Evolutionary conservation across 805 yeast species (phyloP).

Genomic region (Yarrowia sp.): DNA sequence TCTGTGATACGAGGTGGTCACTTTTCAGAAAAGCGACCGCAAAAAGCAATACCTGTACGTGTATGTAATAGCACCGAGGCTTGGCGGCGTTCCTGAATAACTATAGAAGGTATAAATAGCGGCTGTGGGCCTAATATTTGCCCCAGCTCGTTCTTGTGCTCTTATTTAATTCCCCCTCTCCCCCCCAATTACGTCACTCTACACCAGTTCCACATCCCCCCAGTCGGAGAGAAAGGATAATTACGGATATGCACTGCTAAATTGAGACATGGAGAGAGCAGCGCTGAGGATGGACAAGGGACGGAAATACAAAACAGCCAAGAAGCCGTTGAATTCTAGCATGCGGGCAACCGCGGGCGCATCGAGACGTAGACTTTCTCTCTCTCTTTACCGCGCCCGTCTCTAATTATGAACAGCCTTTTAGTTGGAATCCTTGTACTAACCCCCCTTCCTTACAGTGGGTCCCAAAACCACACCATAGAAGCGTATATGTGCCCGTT

Average conservation of each 20-base stretch:
- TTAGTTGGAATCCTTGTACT: background rate
- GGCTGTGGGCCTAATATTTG: too few relatives aligned
- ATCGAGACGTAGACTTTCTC: background rate
- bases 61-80: too few relatives aligned
- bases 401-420: too few relatives aligned
- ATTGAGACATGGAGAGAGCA: constrained; percentile 2
- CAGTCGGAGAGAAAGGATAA: constrained; percentile 2
- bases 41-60: too few relatives aligned
- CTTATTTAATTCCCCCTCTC: too few relatives aligned
- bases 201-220: background rate
- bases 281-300: background rate
- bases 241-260: constrained; percentile 23
- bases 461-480: constrained; percentile 34
- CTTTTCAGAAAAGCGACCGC: too few relatives aligned
- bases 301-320: background rate
- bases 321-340: constrained; percentile 16
- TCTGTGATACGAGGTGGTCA: too few relatives aligned
- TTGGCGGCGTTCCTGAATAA: too few relatives aligned
- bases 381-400: background rate
- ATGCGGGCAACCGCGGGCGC: background rate
- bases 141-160: too few relatives aligned
- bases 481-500: background rate
- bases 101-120: too few relatives aligned
- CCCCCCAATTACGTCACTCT: background rate
- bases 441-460: background rate